Percentiles rank a stretch among this genome's conserved stretches.
These are phyloP conservation scores for Malassezia furfur DNA, from an alignment of 1,284 basidiomycete species.

Conservation along the genomic window DNA sequence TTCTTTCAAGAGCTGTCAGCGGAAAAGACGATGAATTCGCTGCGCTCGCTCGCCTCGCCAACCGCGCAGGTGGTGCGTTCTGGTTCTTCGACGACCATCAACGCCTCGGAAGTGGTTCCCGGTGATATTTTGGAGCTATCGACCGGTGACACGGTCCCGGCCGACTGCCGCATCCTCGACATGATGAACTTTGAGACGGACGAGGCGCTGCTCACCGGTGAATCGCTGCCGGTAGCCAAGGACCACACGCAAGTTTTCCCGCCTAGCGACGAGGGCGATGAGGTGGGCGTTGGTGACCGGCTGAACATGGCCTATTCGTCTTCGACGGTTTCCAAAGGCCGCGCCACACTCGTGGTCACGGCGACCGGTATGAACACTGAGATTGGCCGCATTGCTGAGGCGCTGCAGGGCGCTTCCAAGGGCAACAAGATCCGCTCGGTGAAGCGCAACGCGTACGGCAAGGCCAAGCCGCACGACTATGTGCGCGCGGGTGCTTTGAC, in stretches of 20 bases:
- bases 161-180: conserved; percentile 43
- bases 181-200: conserved; percentile 51
- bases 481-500: conserved; percentile 49
- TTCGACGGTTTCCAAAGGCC: conserved; percentile 60
- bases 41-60: conserved; percentile 57
- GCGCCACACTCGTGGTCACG: conserved; percentile 57
- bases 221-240: conserved; percentile 60
- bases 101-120: conserved; percentile 58
- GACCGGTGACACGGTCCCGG: conserved; percentile 43
- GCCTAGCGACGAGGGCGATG: conserved; percentile 20
- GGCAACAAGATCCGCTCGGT: conserved; percentile 42
- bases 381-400: conserved; percentile 44
- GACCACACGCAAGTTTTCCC: conserved; percentile 37
- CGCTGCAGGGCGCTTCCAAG: conserved; percentile 37
- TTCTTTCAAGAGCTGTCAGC: conserved; percentile 56
- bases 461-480: conserved; percentile 47
- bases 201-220: conserved; percentile 63
- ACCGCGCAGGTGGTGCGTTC: conserved; percentile 57
- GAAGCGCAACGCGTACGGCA: conserved; percentile 53
- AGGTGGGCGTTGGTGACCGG: conserved; percentile 54
- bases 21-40: conserved; percentile 57
- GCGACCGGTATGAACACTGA: conserved; percentile 57
- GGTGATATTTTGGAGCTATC: conserved; percentile 49
- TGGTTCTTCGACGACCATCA: conserved; percentile 53
- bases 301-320: conserved; percentile 58